Evolutionary conservation across 495 filamentous ascomycete species (phyloP).

Genomic region (Rostrohypoxylon terebratum): DNA sequence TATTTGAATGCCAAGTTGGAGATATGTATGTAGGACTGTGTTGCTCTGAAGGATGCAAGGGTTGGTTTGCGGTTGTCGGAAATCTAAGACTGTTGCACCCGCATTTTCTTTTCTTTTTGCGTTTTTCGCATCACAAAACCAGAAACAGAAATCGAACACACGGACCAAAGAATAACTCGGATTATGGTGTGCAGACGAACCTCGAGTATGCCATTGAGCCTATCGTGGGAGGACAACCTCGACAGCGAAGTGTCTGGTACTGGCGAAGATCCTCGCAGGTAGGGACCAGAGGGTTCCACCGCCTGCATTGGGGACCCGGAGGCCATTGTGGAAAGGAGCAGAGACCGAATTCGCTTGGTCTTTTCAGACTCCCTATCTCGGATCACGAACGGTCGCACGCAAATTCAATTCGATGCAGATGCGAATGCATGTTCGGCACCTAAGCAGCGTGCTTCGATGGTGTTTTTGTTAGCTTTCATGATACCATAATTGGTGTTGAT

Average conservation of each 20-base stretch:
- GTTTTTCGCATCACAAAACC: no score
- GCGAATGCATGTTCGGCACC: slow-evolving; percentile 17
- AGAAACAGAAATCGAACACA: not conserved
- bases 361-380: not conserved
- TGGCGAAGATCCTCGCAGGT: slow-evolving; percentile 32
- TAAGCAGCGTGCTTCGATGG: slow-evolving; percentile 7
- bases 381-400: slow-evolving; percentile 9
- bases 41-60: not conserved
- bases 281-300: slow-evolving; percentile 35
- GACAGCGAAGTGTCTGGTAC: slow-evolving; percentile 35
- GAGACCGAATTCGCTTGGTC: not conserved
- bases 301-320: slow-evolving; percentile 31
- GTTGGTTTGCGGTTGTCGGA: not conserved
- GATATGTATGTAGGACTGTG: not conserved
- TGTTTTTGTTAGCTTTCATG: slow-evolving; percentile 38
- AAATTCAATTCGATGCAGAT: slow-evolving; percentile 9
- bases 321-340: slow-evolving; percentile 8
- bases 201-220: slow-evolving; percentile 59
- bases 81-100: not conserved
- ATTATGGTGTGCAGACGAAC: slow-evolving; percentile 44
- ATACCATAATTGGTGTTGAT: slow-evolving; percentile 27
- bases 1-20: slow-evolving; percentile 13
- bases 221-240: slow-evolving; percentile 53
- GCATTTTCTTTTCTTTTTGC: slow-evolving; percentile 16
- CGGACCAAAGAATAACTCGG: not conserved